These are phyloP conservation scores for Boletus rubescentipes DNA, from an alignment of 768 basidiomycete species.

Conservation along the genomic window DNA sequence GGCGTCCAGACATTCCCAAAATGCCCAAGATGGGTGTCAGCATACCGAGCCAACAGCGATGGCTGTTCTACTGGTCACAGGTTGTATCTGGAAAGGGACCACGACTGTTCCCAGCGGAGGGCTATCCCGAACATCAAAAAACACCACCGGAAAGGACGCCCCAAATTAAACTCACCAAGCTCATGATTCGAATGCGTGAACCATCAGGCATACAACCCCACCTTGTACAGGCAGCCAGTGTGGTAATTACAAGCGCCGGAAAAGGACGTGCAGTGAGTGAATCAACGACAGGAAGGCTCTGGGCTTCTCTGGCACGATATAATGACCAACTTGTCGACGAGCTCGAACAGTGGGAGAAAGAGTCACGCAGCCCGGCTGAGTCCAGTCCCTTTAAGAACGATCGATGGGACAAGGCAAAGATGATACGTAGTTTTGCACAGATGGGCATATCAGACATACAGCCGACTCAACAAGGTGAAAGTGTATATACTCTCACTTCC, in stretches of 20 bases:
- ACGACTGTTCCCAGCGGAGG: constrained; percentile 33
- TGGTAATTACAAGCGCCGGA: constrained; percentile 47
- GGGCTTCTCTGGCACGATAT: constrained; percentile 81
- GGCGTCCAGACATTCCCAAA: constrained; percentile 21
- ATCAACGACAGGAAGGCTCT: constrained; percentile 45
- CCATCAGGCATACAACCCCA: constrained; percentile 48
- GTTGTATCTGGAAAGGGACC: constrained; percentile 59
- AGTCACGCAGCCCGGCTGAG: too few relatives aligned
- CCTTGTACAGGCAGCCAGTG: constrained; percentile 57
- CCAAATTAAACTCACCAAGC: constrained; percentile 43
- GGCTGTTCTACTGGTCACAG: constrained; percentile 75
- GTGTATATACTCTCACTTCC: constrained; percentile 9
- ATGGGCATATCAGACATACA: constrained; percentile 41
- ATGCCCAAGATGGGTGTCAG: constrained; percentile 61
- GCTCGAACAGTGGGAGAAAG: constrained; percentile 61
- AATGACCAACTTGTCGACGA: constrained; percentile 65
- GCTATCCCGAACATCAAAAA: constrained; percentile 9
- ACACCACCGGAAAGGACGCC: constrained; percentile 8
- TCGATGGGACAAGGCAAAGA: constrained; percentile 72
- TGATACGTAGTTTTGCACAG: constrained; percentile 74
- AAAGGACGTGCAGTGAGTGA: constrained; percentile 32
- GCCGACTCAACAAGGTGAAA: neutral
- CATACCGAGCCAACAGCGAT: constrained; percentile 80
- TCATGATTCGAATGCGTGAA: constrained; percentile 62
- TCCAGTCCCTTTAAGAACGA: constrained; percentile 50